These are phyloP conservation scores for Xylaria sp. DNA, from an alignment of 2,329 filamentous ascomycete species.

Conservation along the genomic window DNA sequence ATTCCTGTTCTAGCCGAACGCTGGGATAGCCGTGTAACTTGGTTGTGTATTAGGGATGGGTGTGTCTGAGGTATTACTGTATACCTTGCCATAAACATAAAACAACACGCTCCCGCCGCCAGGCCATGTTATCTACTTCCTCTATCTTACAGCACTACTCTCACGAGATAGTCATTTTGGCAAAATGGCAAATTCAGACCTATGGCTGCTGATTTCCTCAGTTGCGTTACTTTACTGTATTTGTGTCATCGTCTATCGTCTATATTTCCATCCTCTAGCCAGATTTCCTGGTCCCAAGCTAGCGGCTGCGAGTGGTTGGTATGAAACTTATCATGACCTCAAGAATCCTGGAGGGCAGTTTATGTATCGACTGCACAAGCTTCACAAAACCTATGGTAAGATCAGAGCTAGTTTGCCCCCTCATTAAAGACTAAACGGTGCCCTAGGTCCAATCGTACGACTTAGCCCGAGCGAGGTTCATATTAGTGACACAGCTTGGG, in stretches of 20 bases:
- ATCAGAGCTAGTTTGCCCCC: not conserved
- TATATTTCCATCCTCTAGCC: slow-evolving; percentile 43
- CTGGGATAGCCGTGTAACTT: not conserved
- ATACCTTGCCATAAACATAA: not conserved
- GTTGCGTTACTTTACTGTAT: slow-evolving; percentile 24
- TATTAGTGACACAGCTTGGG: slow-evolving; percentile 33
- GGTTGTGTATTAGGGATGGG: not conserved
- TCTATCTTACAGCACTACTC: not conserved
- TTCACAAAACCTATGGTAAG: slow-evolving; percentile 36
- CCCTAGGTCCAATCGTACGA: slow-evolving; percentile 60
- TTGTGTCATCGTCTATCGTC: slow-evolving; percentile 39
- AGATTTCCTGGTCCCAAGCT: slow-evolving; percentile 47
- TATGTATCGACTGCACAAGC: slow-evolving; percentile 24
- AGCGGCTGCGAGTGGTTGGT: slow-evolving; percentile 39
- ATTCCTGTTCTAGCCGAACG: slow-evolving; percentile 1
- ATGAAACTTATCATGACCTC: slow-evolving; percentile 45
- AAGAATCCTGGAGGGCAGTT: slow-evolving; percentile 53
- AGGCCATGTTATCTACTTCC: not conserved
- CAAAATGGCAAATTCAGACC: slow-evolving; percentile 12
- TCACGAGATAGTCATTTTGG: not conserved
- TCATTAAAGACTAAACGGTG: slow-evolving; percentile 36
- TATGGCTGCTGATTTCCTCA: slow-evolving; percentile 14
- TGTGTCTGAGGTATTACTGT: not conserved
- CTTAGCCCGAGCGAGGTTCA: slow-evolving; percentile 63
- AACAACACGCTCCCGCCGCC: slow-evolving; percentile 1